Base-by-base conservation (phyloP, 169 alveolate genomes). In the Eimeria zaria region DNA sequence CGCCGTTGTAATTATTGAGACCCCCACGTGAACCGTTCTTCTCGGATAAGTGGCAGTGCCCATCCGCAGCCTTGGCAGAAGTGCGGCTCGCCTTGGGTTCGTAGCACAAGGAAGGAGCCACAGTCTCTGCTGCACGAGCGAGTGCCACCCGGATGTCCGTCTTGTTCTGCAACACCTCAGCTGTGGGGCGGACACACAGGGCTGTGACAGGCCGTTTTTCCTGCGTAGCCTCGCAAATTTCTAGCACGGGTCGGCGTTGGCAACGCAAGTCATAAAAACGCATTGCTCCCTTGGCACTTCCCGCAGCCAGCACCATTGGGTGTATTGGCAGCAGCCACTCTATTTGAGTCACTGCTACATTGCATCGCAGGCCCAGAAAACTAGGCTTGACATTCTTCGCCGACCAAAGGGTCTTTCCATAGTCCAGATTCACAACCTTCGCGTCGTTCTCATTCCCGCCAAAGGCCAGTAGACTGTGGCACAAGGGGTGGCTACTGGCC, bases 231-330 rank as follows among this genome's bases (percentile, higher is more conserved):
- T 60, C 76, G 36, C 92, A 84, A 30, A 80, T 62, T 48, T 92
- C 96, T 53, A 71, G 89, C 18, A 92, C 96, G 16, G 96, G 96
- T 41, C 96, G 83, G 44, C 96, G 81, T 93, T 92, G 96, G 64
- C 96, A 92, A 76, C 96, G 91, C 85, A 92, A 87, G 69, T 92
- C 96, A 67, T 73, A 92, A 64, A 92, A 60, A 11, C 96, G 84
- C 67, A 92, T 6, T 27, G 96, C 91, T 74, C 96, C 96, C 41
- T 22, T 62, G 16, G 96, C 96, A 24, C 88, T 92, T 30, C 96
- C 96, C 74, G 74, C 96, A 18, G 96, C 92, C 46, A 92, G 84
- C 76, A 92, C 87, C 87, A 92, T 71, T 39, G 96, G 96, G 78
- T 92, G 96, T 30, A 92, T 22, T 2, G 85, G 81, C 96, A 87